These are phyloP conservation scores for Fremontodendron californicum DNA, from an alignment of 345 rosid genomes.

Conservation along the genomic window DNA sequence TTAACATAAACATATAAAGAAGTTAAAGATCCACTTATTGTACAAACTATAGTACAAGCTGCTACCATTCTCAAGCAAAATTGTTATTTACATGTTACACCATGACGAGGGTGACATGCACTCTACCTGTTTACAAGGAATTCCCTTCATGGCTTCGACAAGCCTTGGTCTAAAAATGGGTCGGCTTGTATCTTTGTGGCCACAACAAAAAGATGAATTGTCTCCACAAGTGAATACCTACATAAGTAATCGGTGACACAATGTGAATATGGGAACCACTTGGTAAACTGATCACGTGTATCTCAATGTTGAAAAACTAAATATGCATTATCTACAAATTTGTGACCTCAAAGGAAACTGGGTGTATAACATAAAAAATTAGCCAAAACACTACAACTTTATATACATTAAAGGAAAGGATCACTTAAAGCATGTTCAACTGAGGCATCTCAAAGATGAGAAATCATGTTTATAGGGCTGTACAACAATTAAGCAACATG, in stretches of 20 bases:
- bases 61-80: neutral
- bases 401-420: neutral
- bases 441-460: neutral
- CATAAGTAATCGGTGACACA: conserved; percentile 3
- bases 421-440: neutral
- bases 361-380: neutral
- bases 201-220: conserved; percentile 86
- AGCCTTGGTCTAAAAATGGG: conserved; percentile 81
- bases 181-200: conserved; percentile 66
- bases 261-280: neutral
- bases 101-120: neutral
- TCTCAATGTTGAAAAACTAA: neutral
- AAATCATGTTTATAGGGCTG: neutral
- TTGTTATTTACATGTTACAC: neutral
- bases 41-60: neutral
- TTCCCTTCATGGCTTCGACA: conserved; percentile 71
- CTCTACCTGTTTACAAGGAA: conserved; percentile 77
- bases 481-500: neutral
- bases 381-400: neutral
- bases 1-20: neutral
- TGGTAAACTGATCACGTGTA: neutral
- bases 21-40: neutral
- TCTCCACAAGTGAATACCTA: conserved; percentile 96
- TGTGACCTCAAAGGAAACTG: neutral
- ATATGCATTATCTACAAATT: neutral